A percentile compares a stretch with the other conserved stretches of the same genome.
These are phyloP conservation scores for Pseudopyricularia javanii DNA, from an alignment of 2,329 filamentous ascomycete species.

Conservation along the genomic window DNA sequence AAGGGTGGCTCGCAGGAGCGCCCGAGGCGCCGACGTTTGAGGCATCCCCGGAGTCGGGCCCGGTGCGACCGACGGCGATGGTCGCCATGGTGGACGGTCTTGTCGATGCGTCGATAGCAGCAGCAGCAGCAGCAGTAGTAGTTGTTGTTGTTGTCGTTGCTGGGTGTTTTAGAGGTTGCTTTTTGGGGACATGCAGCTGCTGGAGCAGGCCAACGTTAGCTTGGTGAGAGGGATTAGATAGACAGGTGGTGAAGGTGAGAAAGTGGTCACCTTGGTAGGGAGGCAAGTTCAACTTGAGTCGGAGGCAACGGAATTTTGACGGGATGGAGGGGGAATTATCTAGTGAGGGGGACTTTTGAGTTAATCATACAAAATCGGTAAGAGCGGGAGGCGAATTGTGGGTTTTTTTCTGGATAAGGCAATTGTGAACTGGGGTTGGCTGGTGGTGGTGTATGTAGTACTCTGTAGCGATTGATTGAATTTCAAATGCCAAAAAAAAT, in stretches of 20 bases:
- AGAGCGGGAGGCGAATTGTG: not conserved
- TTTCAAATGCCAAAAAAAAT: no score
- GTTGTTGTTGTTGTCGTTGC: no score
- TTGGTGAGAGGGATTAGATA: no score
- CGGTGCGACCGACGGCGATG: slow-evolving; percentile 23
- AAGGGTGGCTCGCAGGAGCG: slow-evolving; percentile 56
- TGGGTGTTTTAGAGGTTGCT: no score
- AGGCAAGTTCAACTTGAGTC: no score
- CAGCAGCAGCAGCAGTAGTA: not conserved
- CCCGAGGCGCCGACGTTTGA: slow-evolving; percentile 19
- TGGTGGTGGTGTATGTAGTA: no score
- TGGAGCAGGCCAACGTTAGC: no score
- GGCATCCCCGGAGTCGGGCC: slow-evolving; percentile 11
- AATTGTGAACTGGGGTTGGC: not conserved
- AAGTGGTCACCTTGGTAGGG: no score
- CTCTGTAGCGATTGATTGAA: no score
- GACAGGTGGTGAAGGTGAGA: no score
- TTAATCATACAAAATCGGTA: not conserved
- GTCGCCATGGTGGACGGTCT: slow-evolving; percentile 31
- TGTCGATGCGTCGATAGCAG: not conserved
- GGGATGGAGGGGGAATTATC: not conserved
- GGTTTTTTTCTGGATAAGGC: not conserved
- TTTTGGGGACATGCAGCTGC: no score
- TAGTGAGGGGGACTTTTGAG: not conserved
- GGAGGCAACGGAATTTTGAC: not conserved